Conservation (phyloP, 169 alveolate species). For the Plasmodium falciparum region DNA sequence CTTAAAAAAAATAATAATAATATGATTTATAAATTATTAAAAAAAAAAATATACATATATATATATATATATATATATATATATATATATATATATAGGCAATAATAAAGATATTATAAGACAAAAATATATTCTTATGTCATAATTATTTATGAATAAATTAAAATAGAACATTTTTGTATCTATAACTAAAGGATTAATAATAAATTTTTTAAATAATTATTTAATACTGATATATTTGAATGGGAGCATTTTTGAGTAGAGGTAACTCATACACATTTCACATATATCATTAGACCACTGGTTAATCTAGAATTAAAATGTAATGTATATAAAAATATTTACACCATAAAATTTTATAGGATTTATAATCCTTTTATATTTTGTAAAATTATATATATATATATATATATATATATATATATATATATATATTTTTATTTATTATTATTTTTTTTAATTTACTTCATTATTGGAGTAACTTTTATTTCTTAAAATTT, state of each 20-base stretch:
- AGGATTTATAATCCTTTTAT: background rate
- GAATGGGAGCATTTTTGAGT: constrained; percentile 63
- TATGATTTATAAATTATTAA: background rate
- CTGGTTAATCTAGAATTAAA: constrained; percentile 42
- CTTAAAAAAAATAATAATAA: constrained; percentile 20
- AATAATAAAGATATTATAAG: background rate
- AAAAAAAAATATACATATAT: background rate
- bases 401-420: background rate
- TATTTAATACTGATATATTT: constrained; percentile 50
- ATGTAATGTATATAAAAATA: background rate
- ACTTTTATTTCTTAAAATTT: constrained; percentile 43
- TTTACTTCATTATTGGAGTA: constrained; percentile 74
- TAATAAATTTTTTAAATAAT: too few relatives aligned
- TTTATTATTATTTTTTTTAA: constrained; percentile 26
- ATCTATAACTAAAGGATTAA: too few relatives aligned
- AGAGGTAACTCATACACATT: constrained; percentile 43
- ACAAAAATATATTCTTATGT: too few relatives aligned
- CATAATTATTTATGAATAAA: too few relatives aligned
- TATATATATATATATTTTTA: background rate
- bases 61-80: background rate
- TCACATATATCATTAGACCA: constrained; percentile 74
- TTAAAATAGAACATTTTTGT: too few relatives aligned
- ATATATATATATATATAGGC: background rate
- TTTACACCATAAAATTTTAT: background rate
- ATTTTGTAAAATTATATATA: background rate